Evolutionary conservation across 1,284 basidiomycete genomes (phyloP).

Genomic region (Paramarasmius palmivorus): DNA sequence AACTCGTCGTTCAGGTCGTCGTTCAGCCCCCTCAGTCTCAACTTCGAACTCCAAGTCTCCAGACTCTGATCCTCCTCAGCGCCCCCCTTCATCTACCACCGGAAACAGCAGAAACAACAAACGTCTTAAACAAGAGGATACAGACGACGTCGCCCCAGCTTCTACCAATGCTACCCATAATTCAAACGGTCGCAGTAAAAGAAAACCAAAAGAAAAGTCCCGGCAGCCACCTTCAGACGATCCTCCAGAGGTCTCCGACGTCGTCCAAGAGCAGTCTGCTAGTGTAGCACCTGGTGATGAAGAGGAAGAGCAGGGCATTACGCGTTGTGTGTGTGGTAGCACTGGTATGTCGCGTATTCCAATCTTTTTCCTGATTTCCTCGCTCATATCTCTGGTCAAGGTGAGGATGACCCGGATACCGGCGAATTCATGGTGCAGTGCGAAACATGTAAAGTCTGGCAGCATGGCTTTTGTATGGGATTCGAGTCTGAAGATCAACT

Average conservation of each 20-base stretch:
- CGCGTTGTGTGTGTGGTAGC: constrained; percentile 92
- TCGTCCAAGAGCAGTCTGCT: constrained; percentile 29
- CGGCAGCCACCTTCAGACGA: constrained; percentile 33
- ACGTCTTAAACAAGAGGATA: constrained; percentile 72
- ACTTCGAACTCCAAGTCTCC: constrained; percentile 73
- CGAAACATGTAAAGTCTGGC: constrained; percentile 97
- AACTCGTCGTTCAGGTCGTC: constrained; percentile 73
- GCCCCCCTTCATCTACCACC: constrained; percentile 45
- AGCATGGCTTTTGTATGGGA: constrained; percentile 97
- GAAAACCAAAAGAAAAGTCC: constrained; percentile 55
- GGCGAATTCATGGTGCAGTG: constrained; percentile 97
- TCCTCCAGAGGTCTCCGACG: constrained; percentile 31
- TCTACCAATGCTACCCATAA: constrained; percentile 39
- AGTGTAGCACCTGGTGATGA: constrained; percentile 38
- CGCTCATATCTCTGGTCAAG: constrained; percentile 34
- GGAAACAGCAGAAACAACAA: constrained; percentile 47
- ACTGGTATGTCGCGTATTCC: constrained; percentile 59
- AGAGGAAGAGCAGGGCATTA: constrained; percentile 82
- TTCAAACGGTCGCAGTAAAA: constrained; percentile 48
- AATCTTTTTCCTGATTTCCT: constrained; percentile 11
- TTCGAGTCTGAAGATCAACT: constrained; percentile 84
- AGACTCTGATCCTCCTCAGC: constrained; percentile 57
- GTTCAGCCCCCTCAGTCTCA: constrained; percentile 64
- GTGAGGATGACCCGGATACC: constrained; percentile 76
- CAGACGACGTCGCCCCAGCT: constrained; percentile 50